phyloP scores from a whole-genome alignment of 257 asterid species.

The Solanum habrochaites region DNA sequence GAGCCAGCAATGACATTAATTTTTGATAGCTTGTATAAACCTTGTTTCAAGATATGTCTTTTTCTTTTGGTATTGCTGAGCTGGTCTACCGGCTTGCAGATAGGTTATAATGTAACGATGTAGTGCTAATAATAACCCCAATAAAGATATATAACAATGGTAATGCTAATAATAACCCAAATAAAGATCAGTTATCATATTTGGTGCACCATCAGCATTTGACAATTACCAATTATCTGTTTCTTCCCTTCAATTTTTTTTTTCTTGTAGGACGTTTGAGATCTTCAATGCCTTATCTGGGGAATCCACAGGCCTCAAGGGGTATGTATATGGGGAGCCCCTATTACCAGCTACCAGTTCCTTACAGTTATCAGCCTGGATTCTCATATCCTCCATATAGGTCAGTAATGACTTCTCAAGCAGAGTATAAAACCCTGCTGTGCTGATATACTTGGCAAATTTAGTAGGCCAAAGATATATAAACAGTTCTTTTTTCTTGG shows the following conservation, averaged over 20 bases:
- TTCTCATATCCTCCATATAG: constrained; percentile 2
- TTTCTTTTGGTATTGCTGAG: background rate
- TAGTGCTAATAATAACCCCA: background rate
- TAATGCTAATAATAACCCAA: background rate
- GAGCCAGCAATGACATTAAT: background rate
- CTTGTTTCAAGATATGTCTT: background rate
- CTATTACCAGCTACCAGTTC: constrained; percentile 1
- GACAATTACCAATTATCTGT: background rate
- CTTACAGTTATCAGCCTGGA: constrained; percentile 7
- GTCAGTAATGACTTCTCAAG: background rate
- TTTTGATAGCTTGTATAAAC: background rate
- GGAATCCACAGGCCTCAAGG: background rate
- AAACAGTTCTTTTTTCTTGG: background rate
- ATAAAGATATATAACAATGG: too few relatives aligned
- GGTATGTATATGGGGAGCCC: constrained; percentile 6
- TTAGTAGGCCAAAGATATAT: background rate
- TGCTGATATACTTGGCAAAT: background rate
- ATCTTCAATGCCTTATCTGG: background rate
- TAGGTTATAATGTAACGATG: background rate
- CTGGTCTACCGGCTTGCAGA: background rate
- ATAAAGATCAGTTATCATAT: background rate
- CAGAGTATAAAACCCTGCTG: background rate
- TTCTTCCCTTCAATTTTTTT: background rate
- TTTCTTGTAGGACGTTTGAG: background rate
- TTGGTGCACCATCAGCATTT: background rate